phyloP scores from a whole-genome alignment of 352 stramenopile species.

The Blastocystis sp. region DNA sequence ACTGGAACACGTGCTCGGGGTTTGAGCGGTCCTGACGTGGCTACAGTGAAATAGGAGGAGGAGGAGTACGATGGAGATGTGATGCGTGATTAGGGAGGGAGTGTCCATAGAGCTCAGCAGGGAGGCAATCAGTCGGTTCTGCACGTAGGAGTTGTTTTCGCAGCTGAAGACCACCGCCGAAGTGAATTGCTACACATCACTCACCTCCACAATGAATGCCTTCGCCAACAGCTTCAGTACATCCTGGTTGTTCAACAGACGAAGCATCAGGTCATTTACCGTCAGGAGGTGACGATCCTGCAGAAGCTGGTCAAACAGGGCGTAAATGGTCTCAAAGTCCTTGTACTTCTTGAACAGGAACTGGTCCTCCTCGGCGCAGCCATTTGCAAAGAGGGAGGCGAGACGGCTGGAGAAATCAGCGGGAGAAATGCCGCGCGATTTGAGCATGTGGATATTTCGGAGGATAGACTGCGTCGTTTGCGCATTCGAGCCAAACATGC shows the following conservation, averaged over 20 bases:
- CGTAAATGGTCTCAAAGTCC: slow-evolving; percentile 20
- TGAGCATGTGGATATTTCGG: slow-evolving; percentile 16
- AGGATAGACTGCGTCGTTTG: slow-evolving; percentile 19
- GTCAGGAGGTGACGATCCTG: slow-evolving; percentile 1
- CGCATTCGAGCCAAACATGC: not conserved
- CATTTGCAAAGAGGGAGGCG: not conserved
- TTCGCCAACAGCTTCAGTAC: slow-evolving; percentile 10
- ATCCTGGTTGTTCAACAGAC: not conserved
- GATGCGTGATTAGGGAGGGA: slow-evolving; percentile 34
- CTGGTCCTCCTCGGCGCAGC: not conserved
- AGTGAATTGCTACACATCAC: not conserved
- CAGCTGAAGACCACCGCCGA: slow-evolving; percentile 10
- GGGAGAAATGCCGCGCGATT: slow-evolving; percentile 43
- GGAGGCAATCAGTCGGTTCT: slow-evolving; percentile 26
- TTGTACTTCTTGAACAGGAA: slow-evolving; percentile 25
- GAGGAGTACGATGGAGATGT: slow-evolving; percentile 17
- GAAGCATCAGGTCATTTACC: not conserved
- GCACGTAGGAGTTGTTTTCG: slow-evolving; percentile 1
- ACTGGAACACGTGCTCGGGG: not conserved
- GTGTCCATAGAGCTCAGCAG: not conserved
- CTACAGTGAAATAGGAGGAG: not conserved
- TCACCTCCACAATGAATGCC: not conserved
- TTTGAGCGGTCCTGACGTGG: not conserved
- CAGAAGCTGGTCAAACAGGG: slow-evolving; percentile 39
- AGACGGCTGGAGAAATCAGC: not conserved